Base-by-base conservation (phyloP, 2,329 filamentous ascomycete species). In the Colletotrichum truncatum region DNA sequence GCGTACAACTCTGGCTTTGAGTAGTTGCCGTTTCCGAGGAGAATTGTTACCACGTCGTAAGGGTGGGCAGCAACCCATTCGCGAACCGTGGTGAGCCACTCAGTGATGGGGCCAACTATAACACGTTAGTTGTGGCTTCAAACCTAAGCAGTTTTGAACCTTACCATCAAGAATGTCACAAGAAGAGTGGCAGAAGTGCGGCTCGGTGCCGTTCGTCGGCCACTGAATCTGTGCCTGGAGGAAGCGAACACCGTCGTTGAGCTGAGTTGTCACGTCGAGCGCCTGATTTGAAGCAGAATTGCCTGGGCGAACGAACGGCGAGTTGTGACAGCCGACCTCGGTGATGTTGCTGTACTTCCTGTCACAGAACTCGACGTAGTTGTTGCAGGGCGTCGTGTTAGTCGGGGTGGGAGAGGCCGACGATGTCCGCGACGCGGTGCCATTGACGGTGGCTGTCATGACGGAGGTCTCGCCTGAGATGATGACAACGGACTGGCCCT, bases 21-120 rank as follows among this genome's bases (percentile, higher is more conserved):
- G 74, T 91, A 92, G 78, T 94, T 92, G 72, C 87, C 90, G 76
- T 98, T 98, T 62, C 90, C 93, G 53, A 98, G 89, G 16, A 98
- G 83, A 68, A 98, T 89, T 1, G 93, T 94, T 25, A 98, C 87
- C 1, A 98, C 92, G 69, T 98, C 94, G 79, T 93, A 95, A 0
- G 93, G 94, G 70, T 98, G 89, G 1, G 74, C 71, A 6, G 85
- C 84, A 3, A 98, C 88, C 94, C 94, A 98, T 43, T 81, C 76
- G 34, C 83, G 84, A 11, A 97, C 91, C 1, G 82, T 84, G 6
- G 81, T 81, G 32, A 98, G 87, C 81, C 93, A 96, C 43, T 87
- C 81, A 57, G 90, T 88, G 53, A 96, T 91, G 7, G 92, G 89
- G 0, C 95, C 94, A 2, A 87, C 92, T 68, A 21, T 10, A 3